Evolutionary conservation across 176 grass and related monocot genomes (phyloP), one percentile per base, ranked within the genome.

Genomic region (Oryza rufipogon): DNA sequence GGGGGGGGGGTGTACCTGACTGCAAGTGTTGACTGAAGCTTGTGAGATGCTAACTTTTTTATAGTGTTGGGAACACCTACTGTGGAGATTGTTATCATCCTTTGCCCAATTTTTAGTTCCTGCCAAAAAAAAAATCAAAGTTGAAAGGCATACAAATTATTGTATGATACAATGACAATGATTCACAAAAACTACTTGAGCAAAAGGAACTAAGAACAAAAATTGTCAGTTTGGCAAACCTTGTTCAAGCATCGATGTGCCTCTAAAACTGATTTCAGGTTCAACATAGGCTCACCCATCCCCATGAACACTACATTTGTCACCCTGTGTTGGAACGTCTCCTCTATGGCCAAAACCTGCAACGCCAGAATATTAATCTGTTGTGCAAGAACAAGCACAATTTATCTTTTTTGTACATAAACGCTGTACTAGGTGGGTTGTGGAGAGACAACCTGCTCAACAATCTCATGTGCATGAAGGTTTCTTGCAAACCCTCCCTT

Each of bases 281-380:
- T 98, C 80, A 98, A 20, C 96, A 98, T 95, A 28, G 93, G 96
- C 86, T 98, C 96, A 34, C 96, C 93, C 96, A 98, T 98, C 16
- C 96, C 96, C 96, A 98, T 98, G 87, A 98, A 98, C 36, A 98
- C 96, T 10, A 98, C 96, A 86, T 98, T 95, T 72, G 91, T 88
- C 26, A 98, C 96, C 85, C 91, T 98, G 67, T 92, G 91, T 68
- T 92, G 93, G 89, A 95, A 98, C 25, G 67, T 77, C 22, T 98
- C 91, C 81, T 98, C 93, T 80, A 98, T 92, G 67, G 85, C 87
- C 83, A 98, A 75, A 6, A 98, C 96, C 96, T 95, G 77, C 47
- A 84, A 84, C 5, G 15, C 38, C 39, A 58, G 42, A 71, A 51
- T 22, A 46, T 47, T 32, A 38, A 80, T 73, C 28, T 42, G 20